Evolutionary conservation across 2,329 filamentous ascomycete genomes (phyloP).

Genomic region (Kalaharituber pfeilii): DNA sequence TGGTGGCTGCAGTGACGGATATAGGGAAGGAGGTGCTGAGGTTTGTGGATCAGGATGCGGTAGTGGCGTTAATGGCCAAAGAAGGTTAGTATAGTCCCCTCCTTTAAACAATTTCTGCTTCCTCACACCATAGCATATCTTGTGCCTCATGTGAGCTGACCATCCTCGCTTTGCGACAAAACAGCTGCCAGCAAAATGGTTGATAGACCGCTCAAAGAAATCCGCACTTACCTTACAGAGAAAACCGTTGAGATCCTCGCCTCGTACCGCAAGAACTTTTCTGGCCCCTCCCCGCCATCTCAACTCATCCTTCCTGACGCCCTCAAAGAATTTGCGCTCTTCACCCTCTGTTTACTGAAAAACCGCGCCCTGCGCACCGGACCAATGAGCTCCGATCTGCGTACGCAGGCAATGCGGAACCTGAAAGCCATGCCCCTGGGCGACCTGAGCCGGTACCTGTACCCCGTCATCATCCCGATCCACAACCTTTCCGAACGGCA

Average conservation of each 20-base stretch:
- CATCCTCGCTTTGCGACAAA: slow-evolving; percentile 18
- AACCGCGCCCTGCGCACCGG: slow-evolving; percentile 84
- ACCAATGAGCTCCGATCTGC: slow-evolving; percentile 72
- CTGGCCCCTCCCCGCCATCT: slow-evolving; percentile 68
- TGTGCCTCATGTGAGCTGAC: background rate
- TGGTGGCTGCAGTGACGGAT: slow-evolving; percentile 83
- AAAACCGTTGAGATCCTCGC: slow-evolving; percentile 85
- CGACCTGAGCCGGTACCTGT: slow-evolving; percentile 81
- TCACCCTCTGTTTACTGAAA: slow-evolving; percentile 77
- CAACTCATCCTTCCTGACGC: slow-evolving; percentile 92
- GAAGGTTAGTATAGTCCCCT: slow-evolving; percentile 35
- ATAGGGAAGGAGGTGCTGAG: slow-evolving; percentile 70
- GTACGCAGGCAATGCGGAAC: slow-evolving; percentile 81
- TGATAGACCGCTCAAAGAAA: slow-evolving; percentile 63
- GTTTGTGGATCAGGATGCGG: slow-evolving; percentile 88
- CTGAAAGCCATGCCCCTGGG: slow-evolving; percentile 70
- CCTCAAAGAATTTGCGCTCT: slow-evolving; percentile 94
- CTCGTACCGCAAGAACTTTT: slow-evolving; percentile 82
- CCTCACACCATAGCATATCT: background rate
- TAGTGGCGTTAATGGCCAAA: slow-evolving; percentile 75
- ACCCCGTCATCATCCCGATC: slow-evolving; percentile 79
- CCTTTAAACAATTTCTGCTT: background rate
- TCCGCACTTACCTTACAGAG: slow-evolving; percentile 66
- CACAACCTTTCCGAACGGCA: slow-evolving; percentile 79
- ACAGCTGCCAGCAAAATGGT: slow-evolving; percentile 64